These are phyloP conservation scores for Fagus sylvatica DNA, from an alignment of 306 rosid species.

Conservation along the genomic window DNA sequence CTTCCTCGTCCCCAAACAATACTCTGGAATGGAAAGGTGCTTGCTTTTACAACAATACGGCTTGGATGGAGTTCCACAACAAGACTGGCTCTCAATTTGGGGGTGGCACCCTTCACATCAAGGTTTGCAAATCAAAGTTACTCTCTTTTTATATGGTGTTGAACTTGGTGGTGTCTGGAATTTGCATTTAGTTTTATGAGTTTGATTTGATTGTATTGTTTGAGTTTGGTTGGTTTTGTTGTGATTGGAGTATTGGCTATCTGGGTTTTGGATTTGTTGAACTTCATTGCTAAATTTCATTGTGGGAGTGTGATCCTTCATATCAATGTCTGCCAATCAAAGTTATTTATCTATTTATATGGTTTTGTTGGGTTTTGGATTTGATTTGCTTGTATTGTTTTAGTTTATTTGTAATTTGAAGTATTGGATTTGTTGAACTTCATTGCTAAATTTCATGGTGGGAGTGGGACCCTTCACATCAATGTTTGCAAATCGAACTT, in stretches of 20 bases:
- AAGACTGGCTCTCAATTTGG: conserved; percentile 58
- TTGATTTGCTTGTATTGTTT: background rate
- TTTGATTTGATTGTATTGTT: background rate
- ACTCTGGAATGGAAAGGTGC: conserved; percentile 67
- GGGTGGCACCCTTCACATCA: conserved; percentile 85
- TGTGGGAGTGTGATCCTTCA: too few species aligned
- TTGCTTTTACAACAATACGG: conserved; percentile 68
- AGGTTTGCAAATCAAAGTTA: conserved; percentile 38
- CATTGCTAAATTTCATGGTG: too few species aligned
- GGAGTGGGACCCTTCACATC: too few species aligned
- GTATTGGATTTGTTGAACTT: too few species aligned
- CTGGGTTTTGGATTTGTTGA: background rate
- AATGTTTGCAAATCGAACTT: too few species aligned
- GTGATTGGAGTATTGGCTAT: background rate
- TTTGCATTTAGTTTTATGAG: background rate
- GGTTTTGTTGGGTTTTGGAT: background rate
- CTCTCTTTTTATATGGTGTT: background rate
- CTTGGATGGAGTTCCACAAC: conserved; percentile 85
- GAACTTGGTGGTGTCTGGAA: too few species aligned
- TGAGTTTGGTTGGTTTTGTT: background rate
- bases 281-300: too few species aligned
- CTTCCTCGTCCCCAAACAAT: conserved; percentile 47
- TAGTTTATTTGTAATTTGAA: background rate
- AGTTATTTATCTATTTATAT: too few species aligned
- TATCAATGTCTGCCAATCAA: too few species aligned